These are phyloP conservation scores for Tuber indicum DNA, from an alignment of 495 filamentous ascomycete genomes.

Conservation along the genomic window DNA sequence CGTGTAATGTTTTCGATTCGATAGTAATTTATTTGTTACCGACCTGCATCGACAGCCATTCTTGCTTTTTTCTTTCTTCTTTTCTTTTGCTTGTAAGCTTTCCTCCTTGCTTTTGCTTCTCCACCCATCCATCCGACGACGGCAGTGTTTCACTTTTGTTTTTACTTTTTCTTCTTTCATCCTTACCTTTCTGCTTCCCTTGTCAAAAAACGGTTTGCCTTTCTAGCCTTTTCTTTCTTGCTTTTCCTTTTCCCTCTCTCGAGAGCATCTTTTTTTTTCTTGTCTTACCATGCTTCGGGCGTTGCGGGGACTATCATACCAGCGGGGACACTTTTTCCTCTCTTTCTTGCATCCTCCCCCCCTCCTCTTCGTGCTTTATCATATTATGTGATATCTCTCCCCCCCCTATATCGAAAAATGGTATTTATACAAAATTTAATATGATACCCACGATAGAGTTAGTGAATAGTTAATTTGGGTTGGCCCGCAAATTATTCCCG, in stretches of 20 bases:
- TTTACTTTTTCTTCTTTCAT: slow-evolving; percentile 1
- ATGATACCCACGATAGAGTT: background rate
- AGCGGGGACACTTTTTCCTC: background rate
- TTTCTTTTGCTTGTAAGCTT: background rate
- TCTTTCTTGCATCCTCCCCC: background rate
- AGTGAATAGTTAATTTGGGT: background rate
- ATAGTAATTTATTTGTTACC: slow-evolving; percentile 7
- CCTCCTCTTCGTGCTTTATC: background rate
- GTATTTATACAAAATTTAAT: background rate
- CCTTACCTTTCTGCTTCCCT: background rate
- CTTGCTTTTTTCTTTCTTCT: slow-evolving; percentile 13
- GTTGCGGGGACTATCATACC: background rate
- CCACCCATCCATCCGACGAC: background rate
- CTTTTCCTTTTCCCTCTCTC: background rate
- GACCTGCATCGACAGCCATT: slow-evolving; percentile 4
- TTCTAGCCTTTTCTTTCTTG: background rate
- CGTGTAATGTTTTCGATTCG: slow-evolving; percentile 16
- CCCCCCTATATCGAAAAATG: background rate
- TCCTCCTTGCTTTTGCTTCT: slow-evolving; percentile 4
- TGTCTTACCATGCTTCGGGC: background rate
- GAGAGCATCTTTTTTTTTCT: background rate
- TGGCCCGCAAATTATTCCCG: no score
- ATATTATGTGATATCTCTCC: background rate
- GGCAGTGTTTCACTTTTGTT: background rate
- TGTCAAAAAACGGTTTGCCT: background rate